Base-by-base conservation (phyloP, 345 rosid species). In the Erucastrum elatum region DNA sequence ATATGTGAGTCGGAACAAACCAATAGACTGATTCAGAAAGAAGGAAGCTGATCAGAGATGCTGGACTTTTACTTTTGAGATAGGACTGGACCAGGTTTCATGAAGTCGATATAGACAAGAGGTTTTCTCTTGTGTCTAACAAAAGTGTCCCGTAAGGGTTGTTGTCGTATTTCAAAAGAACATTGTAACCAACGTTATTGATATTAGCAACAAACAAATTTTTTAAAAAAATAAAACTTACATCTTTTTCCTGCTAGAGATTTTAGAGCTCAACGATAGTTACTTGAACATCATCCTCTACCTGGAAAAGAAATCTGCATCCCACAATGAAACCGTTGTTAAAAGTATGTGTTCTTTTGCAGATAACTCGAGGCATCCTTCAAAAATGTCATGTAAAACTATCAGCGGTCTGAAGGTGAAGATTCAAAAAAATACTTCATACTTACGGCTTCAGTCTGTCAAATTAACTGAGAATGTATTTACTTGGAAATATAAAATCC, bases 21-120 rank as follows among this genome's bases (percentile, higher is more conserved):
- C 61, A 67, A 69, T 63, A 30, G 33, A 3, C 17, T 46, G 12
- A 34, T 61, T 62, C 35, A 49, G 21, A 1, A 53, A 62, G 37
- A 63, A 51, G n/a, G 15, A 44, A 41, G 49, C 49, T 41, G 15
- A 70, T 35, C 39, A 35, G 17, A 68, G 62, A 56, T 8, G 6
- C 4, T 3, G 13, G 51, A 71, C 11, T 21, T 4, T 64, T 91
- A 93, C 99, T 88, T 93, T 74, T 90, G 97, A 63, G 96, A 88
- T 30, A 93, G 88, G 77, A 93, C 93, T 15, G 96, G 93, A 82
- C 98, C 98, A 11, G 99, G 93, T 76, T 95, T 95, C 99, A 95
- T 95, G 77, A 96, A 95, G 35, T 96, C 99, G 13, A 95, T 88
- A 76, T 91, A 95, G 66, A 91, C 89, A 53, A 86, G 87, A 4